Conservation (phyloP, 2,329 filamentous ascomycete genomes). For the Colletotrichum sp. region DNA sequence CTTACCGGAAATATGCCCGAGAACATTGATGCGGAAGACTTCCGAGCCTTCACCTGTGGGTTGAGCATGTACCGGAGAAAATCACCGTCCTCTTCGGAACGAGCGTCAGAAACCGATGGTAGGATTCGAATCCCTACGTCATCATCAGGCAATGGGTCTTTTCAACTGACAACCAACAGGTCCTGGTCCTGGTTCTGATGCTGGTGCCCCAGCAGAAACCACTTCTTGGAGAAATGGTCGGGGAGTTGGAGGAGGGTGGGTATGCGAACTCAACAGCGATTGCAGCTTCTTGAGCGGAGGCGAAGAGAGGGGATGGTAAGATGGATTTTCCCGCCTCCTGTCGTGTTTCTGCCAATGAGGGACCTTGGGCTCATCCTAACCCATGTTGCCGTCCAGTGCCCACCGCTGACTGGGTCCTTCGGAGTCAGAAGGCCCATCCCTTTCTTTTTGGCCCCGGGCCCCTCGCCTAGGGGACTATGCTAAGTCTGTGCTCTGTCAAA, state of each 20-base stretch:
- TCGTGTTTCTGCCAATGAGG: constrained; percentile 1
- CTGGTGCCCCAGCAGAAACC: constrained; percentile 17
- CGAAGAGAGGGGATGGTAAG: constrained; percentile 87
- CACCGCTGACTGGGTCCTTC: background rate
- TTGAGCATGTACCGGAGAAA: constrained; percentile 67
- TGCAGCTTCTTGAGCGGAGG: constrained; percentile 82
- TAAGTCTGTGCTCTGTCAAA: background rate
- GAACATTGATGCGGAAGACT: constrained; percentile 77
- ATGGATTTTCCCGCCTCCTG: constrained; percentile 24
- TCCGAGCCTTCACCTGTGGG: constrained; percentile 83
- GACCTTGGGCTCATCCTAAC: background rate
- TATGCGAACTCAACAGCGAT: constrained; percentile 80
- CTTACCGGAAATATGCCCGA: constrained; percentile 81
- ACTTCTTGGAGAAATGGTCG: constrained; percentile 60
- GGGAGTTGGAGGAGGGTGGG: constrained; percentile 80
- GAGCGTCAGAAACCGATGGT: background rate
- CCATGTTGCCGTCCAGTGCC: background rate
- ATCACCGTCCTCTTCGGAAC: constrained; percentile 10
- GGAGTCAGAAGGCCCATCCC: background rate
- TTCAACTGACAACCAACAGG: constrained; percentile 19
- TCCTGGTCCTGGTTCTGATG: background rate
- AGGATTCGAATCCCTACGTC: constrained; percentile 16
- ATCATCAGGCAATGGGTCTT: background rate
- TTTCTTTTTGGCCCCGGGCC: background rate
- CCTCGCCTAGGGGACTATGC: background rate